A percentile compares a stretch with the other conserved stretches of the same genome.
Conservation (phyloP, 805 yeast species). For the Ogataea sp. region DNA sequence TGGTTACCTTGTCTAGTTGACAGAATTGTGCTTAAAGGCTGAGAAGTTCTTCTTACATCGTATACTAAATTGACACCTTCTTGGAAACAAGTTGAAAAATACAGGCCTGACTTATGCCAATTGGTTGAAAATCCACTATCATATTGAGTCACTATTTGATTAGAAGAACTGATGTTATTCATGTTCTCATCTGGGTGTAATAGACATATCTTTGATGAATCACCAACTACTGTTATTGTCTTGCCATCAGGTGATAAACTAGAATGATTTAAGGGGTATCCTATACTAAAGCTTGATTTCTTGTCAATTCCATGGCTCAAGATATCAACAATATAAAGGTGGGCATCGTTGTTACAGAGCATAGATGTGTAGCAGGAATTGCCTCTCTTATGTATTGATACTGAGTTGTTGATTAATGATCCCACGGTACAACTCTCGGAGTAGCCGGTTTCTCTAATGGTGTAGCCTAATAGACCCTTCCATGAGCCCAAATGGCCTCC, state of each 20-base stretch:
- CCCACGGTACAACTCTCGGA: slow-evolving; percentile 56
- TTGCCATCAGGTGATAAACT: slow-evolving; percentile 56
- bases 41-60: slow-evolving; percentile 57
- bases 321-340: slow-evolving; percentile 58
- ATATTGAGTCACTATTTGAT: slow-evolving; percentile 38
- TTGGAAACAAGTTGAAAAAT: slow-evolving; percentile 77
- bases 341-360: slow-evolving; percentile 79
- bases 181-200: slow-evolving; percentile 33
- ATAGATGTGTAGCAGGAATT: slow-evolving; percentile 44
- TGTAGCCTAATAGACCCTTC: slow-evolving; percentile 60
- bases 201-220: slow-evolving; percentile 57
- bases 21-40: slow-evolving; percentile 45
- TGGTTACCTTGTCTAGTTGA: slow-evolving; percentile 52
- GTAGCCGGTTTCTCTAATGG: slow-evolving; percentile 40
- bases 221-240: slow-evolving; percentile 67
- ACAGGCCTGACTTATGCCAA: slow-evolving; percentile 65
- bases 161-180: slow-evolving; percentile 25
- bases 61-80: slow-evolving; percentile 74
- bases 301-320: slow-evolving; percentile 34
- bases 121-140: slow-evolving; percentile 82
- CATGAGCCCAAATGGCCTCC: slow-evolving; percentile 24
- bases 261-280: slow-evolving; percentile 70
- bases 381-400: slow-evolving; percentile 39
- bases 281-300: slow-evolving; percentile 37
- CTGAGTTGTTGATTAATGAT: slow-evolving; percentile 77